Base-by-base conservation (phyloP, 1,284 basidiomycete genomes). In the Pseudozyma sp. region DNA sequence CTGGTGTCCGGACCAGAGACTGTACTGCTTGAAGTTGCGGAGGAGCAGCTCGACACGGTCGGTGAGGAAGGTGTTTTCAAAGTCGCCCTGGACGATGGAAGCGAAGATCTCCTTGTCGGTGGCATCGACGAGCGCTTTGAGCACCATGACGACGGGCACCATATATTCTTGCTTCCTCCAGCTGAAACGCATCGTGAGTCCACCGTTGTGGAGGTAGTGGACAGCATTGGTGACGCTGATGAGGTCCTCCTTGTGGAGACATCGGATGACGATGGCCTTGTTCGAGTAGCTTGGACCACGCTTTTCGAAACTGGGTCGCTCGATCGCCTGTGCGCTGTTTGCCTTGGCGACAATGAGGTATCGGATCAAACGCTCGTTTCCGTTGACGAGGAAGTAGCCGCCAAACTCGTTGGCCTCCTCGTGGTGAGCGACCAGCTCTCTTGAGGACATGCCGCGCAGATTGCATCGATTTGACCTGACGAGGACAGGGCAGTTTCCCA, bases 151-250 rank as follows among this genome's bases (percentile, higher is more conserved):
- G 83, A 98, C 92, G 5, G 97, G 97, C 46, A 99, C 93, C 83
- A 98, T 95, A 86, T 97, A 99, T 88, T 99, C 97, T 83, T 97
- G 93, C 86, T 99, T 99, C 56, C 95, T 88, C 94, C 94, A 98
- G 82, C 91, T 94, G 87, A 99, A 99, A 19, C 97, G 90, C 24
- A 99, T 86, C 87, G 95, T 99, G 13, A 95, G 92, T 75, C 91
- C 95, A 46, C 97, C 97, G 82, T 97, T 97, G 17, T 94, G 92
- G 37, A 99, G 90, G 85, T 99, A 99, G 85, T 99, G 97, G 40
- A 99, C 89, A 16, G 93, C 94, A 86, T 99, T 99, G 55, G 97
- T 99, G 43, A 84, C 68, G 42, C 79, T 79, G 49, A 79, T 75
- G 33, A 84, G 68, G 43, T 83, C 81, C 24, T 83, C 70, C 46